phyloP scores from a whole-genome alignment of 805 yeast genomes.

The Isabelozyma rhagii region DNA sequence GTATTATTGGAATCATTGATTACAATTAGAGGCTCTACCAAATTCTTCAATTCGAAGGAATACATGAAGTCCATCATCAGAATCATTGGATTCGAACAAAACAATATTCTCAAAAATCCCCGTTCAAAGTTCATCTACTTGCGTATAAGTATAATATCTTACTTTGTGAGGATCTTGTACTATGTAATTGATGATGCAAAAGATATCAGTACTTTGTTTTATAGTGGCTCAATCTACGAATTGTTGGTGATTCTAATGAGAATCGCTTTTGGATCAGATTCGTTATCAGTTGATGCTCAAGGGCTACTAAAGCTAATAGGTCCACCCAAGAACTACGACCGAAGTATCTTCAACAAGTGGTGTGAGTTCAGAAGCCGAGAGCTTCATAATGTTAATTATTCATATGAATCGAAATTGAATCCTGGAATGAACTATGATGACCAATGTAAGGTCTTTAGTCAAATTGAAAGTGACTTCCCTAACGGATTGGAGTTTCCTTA shows the following conservation, averaged over 20 bases:
- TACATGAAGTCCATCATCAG: conserved; percentile 39
- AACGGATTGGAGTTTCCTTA: conserved; percentile 65
- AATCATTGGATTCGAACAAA: conserved; percentile 49
- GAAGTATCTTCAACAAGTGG: conserved; percentile 44
- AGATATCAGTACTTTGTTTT: conserved; percentile 29
- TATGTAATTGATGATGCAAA: conserved; percentile 34
- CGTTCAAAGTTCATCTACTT: conserved; percentile 35
- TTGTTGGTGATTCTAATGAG: conserved; percentile 50
- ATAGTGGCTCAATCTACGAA: conserved; percentile 42
- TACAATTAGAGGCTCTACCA: conserved; percentile 20
- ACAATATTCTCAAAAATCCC: conserved; percentile 41
- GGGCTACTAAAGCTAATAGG: conserved; percentile 30
- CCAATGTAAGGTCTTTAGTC: conserved; percentile 16
- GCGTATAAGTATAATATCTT: conserved; percentile 40
- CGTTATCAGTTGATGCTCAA: conserved; percentile 36
- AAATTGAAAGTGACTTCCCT: conserved; percentile 42
- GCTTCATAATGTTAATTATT: conserved; percentile 26
- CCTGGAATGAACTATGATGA: conserved; percentile 1
- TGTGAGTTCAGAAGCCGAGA: conserved; percentile 42
- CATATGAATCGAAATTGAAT: conserved; percentile 2
- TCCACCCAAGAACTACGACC: conserved; percentile 1
- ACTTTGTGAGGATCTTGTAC: conserved; percentile 35
- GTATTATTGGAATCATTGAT: conserved; percentile 47
- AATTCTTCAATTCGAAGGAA: conserved; percentile 31
- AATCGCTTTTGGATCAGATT: conserved; percentile 48